These are phyloP conservation scores for Carex pumila DNA, from an alignment of 176 grass and related monocot genomes.

Conservation along the genomic window DNA sequence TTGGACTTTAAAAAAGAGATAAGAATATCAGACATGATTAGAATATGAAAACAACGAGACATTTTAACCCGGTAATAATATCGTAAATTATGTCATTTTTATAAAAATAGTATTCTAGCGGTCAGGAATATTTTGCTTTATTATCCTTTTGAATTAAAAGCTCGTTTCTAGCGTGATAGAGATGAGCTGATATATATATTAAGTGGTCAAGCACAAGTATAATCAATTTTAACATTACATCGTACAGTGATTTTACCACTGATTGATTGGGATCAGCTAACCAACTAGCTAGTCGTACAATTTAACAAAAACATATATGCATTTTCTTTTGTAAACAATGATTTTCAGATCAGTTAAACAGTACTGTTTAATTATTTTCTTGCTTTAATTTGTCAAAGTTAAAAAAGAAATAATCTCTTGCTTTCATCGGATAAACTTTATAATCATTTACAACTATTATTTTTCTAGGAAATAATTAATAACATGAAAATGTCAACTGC, in stretches of 20 bases:
- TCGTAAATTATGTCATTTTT: no score
- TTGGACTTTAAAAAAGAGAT: no score
- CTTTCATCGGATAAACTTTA: neutral
- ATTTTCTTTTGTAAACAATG: neutral
- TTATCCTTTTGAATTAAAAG: neutral
- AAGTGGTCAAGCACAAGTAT: no score
- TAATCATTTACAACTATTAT: no score
- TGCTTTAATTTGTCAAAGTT: no score
- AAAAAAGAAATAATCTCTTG: no score
- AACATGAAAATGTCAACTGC: neutral
- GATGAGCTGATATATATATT: neutral
- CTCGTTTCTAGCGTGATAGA: neutral
- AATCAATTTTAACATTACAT: neutral
- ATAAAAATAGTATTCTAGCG: neutral
- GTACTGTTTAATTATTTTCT: no score
- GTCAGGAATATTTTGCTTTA: neutral
- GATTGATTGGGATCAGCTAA: conserved; percentile 3
- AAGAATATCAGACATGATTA: no score
- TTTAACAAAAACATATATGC: neutral
- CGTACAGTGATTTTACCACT: neutral
- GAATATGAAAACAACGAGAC: no score
- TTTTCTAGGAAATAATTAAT: neutral
- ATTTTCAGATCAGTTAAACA: neutral
- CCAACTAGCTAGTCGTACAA: neutral
- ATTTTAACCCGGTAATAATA: no score